Evolutionary conservation across 305 asterid genomes (phyloP).

Genomic region (Fraxinus albicans): DNA sequence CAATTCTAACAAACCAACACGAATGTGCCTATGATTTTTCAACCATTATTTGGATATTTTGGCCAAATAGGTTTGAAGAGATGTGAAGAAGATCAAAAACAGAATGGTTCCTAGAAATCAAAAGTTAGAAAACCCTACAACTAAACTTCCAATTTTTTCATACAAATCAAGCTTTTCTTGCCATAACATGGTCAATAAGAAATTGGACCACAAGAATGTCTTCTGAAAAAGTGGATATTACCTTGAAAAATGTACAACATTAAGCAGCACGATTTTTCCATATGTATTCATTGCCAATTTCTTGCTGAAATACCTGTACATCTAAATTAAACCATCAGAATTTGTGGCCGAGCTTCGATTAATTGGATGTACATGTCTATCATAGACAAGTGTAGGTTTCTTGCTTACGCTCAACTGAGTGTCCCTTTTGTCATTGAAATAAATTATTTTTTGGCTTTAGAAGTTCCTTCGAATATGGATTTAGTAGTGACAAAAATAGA

Average conservation of each 20-base stretch:
- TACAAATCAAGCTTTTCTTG: background rate
- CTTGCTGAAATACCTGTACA: no score
- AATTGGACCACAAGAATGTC: background rate
- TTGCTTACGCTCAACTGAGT: constrained; percentile 21
- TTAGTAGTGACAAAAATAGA: no score
- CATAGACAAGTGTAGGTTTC: constrained; percentile 25
- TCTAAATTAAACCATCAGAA: background rate
- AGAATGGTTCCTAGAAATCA: background rate
- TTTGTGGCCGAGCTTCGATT: background rate
- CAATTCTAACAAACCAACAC: no score
- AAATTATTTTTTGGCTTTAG: no score
- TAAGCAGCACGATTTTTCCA: background rate
- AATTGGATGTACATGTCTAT: background rate
- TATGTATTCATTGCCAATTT: no score
- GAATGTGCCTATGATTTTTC: no score
- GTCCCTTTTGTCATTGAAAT: no score
- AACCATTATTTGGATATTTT: no score
- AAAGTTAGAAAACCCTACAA: background rate
- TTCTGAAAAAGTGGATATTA: background rate
- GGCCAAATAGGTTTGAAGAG: no score
- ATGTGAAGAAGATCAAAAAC: no score
- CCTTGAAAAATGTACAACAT: background rate
- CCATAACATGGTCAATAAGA: background rate
- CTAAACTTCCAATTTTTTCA: background rate
- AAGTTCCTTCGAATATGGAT: no score